Percentiles rank a stretch among this genome's conserved stretches.
Evolutionary conservation across 441 rosid genomes (phyloP).

Genomic region (Erodium moschatum): DNA sequence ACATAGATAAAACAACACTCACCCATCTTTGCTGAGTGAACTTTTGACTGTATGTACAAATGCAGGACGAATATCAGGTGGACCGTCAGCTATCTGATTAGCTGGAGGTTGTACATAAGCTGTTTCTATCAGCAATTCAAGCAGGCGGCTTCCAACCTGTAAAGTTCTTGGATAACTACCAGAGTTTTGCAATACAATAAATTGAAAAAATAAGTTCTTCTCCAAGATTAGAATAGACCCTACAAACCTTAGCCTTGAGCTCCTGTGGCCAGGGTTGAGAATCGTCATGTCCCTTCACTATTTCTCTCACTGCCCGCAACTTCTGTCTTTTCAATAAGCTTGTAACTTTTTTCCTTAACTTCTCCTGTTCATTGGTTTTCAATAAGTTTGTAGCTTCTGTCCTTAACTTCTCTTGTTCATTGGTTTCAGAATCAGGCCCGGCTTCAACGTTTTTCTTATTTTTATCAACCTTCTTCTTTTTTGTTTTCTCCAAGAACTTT

Average conservation of each 20-base stretch:
- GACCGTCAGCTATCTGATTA: conserved; percentile 58
- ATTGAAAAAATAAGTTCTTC: conserved; percentile 2
- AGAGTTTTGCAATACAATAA: conserved; percentile 12
- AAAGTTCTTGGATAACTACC: conserved; percentile 19
- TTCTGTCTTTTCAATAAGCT: conserved; percentile 56
- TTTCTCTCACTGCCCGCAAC: conserved; percentile 41
- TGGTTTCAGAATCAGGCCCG: conserved; percentile 11
- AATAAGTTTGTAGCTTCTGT: conserved; percentile 48
- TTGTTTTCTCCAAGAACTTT: conserved; percentile 58
- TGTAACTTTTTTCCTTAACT: conserved; percentile 50
- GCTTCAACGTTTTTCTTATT: conserved; percentile 13
- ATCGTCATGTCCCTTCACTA: conserved; percentile 52
- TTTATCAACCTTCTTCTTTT: conserved; percentile 39
- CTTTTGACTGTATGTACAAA: conserved; percentile 44
- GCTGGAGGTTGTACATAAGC: conserved; percentile 83
- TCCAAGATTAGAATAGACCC: conserved; percentile 18
- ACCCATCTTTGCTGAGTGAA: not conserved
- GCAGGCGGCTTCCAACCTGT: conserved; percentile 83
- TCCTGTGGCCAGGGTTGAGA: conserved; percentile 85
- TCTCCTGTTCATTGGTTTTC: conserved; percentile 49
- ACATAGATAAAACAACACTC: conserved; percentile 17
- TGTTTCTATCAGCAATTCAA: conserved; percentile 70
- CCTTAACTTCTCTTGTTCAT: conserved; percentile 50
- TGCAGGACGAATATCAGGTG: conserved; percentile 89
- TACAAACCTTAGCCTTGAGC: conserved; percentile 63